A percentile compares a stretch with the other conserved stretches of the same genome.
phyloP scores from a whole-genome alignment of 2,329 filamentous ascomycete species.

The Paecilomyces sp. region DNA sequence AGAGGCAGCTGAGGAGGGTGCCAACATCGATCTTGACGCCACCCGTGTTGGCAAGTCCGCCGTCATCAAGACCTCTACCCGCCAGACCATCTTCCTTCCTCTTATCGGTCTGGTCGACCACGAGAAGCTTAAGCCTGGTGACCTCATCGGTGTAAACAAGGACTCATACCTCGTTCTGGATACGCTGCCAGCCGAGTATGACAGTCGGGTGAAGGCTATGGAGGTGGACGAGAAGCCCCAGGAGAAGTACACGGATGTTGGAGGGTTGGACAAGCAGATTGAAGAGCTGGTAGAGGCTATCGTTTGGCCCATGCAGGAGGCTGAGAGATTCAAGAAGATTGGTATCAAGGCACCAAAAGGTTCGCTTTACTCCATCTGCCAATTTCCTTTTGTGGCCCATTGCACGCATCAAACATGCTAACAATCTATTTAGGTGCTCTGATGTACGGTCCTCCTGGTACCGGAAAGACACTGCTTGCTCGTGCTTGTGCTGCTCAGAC shows the following conservation, averaged over 20 bases:
- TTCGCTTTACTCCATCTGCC: conserved; percentile 37
- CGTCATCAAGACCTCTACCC: conserved; percentile 97
- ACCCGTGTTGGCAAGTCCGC: conserved; percentile 96
- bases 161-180: conserved; percentile 97
- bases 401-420: not conserved
- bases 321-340: conserved; percentile 98
- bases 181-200: conserved; percentile 94
- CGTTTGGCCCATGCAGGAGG: conserved; percentile 99
- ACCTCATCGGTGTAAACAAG: conserved; percentile 97
- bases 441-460: conserved; percentile 73
- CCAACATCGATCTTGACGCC: conserved; percentile 96
- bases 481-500: conserved; percentile 96
- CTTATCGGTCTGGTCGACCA: conserved; percentile 96
- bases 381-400: not conserved
- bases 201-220: conserved; percentile 99
- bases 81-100: conserved; percentile 97
- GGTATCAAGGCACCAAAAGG: conserved; percentile 99
- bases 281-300: conserved; percentile 97
- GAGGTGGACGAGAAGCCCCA: conserved; percentile 99
- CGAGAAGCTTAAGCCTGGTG: conserved; percentile 86
- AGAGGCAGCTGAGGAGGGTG: conserved; percentile 93
- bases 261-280: conserved; percentile 96
- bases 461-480: conserved; percentile 57
- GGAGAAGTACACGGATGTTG: conserved; percentile 97
- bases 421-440: conserved; percentile 61